phyloP scores from a whole-genome alignment of 2,329 filamentous ascomycete genomes.

The Drechmeria coniospora region DNA sequence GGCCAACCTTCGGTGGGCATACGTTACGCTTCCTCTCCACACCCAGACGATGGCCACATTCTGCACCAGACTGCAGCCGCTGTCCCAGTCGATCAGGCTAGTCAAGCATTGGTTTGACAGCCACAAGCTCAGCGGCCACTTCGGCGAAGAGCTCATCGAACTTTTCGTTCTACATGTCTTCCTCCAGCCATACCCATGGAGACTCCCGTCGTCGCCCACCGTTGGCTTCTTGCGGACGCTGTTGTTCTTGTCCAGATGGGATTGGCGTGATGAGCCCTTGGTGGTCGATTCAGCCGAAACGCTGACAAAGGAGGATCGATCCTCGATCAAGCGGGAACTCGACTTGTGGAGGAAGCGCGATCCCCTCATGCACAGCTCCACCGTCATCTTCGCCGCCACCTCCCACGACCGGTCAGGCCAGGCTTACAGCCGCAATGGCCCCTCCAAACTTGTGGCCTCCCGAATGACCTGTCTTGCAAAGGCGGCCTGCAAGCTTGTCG shows the following conservation, averaged over 20 bases:
- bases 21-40: conserved; percentile 58
- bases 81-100: conserved; percentile 72
- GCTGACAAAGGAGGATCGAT: conserved; percentile 44
- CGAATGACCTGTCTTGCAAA: conserved; percentile 72
- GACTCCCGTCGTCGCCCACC: conserved; percentile 56
- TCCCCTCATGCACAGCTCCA: conserved; percentile 72
- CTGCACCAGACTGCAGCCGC: conserved; percentile 61
- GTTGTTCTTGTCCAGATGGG: conserved; percentile 69
- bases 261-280: conserved; percentile 75
- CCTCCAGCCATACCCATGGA: conserved; percentile 68
- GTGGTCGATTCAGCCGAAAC: conserved; percentile 56
- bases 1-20: conserved; percentile 54
- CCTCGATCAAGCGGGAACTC: conserved; percentile 53
- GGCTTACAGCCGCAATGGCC: conserved; percentile 58
- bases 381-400: conserved; percentile 66
- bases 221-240: conserved; percentile 73
- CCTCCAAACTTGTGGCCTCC: conserved; percentile 68
- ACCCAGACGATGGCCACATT: conserved; percentile 68
- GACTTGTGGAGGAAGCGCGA: conserved; percentile 79
- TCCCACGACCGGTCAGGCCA: conserved; percentile 63
- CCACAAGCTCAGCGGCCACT: conserved; percentile 64
- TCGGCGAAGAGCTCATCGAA: conserved; percentile 71
- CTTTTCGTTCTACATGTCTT: conserved; percentile 67
- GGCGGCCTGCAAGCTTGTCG: conserved; percentile 51
- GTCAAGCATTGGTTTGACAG: conserved; percentile 79